A percentile compares a stretch with the other conserved stretches of the same genome.
These are phyloP conservation scores for Thinopyrum elongatum DNA, from an alignment of 176 grass and related monocot genomes.

Conservation along the genomic window DNA sequence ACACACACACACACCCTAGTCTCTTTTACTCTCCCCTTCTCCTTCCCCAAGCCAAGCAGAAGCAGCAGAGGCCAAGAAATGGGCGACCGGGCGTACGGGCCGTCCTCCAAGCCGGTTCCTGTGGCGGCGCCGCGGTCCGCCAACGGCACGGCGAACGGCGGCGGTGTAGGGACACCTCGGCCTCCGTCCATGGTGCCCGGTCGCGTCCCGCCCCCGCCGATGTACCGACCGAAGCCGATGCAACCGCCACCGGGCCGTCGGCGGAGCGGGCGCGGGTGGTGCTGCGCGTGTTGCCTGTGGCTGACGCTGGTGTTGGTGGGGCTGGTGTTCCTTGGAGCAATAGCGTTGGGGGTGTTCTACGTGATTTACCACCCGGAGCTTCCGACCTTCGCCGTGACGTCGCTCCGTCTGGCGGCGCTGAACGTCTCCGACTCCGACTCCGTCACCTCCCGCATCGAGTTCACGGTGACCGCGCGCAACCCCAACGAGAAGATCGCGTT, in stretches of 20 bases:
- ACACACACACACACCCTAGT: too few species aligned
- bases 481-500: constrained; percentile 83
- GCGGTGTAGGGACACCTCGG: constrained; percentile 4
- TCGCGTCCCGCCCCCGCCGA: constrained; percentile 46
- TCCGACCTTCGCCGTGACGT: constrained; percentile 72
- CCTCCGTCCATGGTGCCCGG: constrained; percentile 45
- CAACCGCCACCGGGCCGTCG: constrained; percentile 20
- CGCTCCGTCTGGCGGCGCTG: constrained; percentile 61
- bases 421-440: constrained; percentile 77
- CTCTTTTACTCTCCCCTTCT: background rate
- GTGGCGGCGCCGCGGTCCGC: constrained; percentile 33
- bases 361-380: constrained; percentile 77
- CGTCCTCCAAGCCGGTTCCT: constrained; percentile 42
- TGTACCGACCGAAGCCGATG: constrained; percentile 63
- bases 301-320: constrained; percentile 59
- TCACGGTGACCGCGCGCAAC: constrained; percentile 82
- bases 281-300: constrained; percentile 84
- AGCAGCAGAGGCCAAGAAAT: constrained; percentile 29
- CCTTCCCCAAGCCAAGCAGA: background rate
- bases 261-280: constrained; percentile 67
- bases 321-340: constrained; percentile 68
- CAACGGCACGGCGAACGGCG: constrained; percentile 48
- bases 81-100: constrained; percentile 74
- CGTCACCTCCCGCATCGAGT: constrained; percentile 76
- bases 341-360: constrained; percentile 80